These are phyloP conservation scores for Pseudopyricularia javanii DNA, from an alignment of 2,329 filamentous ascomycete genomes.

Conservation along the genomic window DNA sequence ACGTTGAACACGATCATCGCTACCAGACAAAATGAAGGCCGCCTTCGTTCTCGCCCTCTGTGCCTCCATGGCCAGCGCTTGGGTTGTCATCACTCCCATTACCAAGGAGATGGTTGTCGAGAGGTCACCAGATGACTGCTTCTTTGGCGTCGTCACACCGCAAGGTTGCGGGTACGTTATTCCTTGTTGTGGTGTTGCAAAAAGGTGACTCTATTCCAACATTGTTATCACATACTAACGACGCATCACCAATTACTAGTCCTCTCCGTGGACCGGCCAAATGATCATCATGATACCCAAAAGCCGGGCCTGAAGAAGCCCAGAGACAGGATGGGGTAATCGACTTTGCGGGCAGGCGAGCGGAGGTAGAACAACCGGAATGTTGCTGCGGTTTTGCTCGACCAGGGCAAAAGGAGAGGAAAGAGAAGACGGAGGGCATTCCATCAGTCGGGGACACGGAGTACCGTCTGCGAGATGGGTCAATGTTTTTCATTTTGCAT, in stretches of 20 bases:
- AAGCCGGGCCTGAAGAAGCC: neutral
- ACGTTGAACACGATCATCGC: neutral
- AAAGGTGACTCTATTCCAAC: neutral
- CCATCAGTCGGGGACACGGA: neutral
- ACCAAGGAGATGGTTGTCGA: conserved; percentile 36
- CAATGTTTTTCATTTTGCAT: neutral
- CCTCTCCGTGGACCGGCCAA: neutral
- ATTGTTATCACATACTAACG: neutral
- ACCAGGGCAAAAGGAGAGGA: neutral
- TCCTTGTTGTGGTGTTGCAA: neutral
- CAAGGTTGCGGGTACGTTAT: conserved; percentile 39
- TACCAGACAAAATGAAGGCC: conserved; percentile 25
- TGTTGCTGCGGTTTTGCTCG: neutral
- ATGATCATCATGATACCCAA: neutral
- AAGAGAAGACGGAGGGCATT: neutral
- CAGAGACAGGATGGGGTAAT: neutral
- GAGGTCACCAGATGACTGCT: conserved; percentile 36
- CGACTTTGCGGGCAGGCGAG: neutral
- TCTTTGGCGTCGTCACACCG: conserved; percentile 42
- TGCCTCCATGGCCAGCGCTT: conserved; percentile 34
- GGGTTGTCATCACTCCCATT: conserved; percentile 43
- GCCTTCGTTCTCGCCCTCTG: conserved; percentile 25
- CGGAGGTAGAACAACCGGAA: neutral
- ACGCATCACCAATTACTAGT: neutral
- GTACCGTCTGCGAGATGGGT: neutral